Evolutionary conservation across 768 basidiomycete genomes (phyloP), one percentile per base, ranked within the genome.

Genomic region (Amanita thiersii): DNA sequence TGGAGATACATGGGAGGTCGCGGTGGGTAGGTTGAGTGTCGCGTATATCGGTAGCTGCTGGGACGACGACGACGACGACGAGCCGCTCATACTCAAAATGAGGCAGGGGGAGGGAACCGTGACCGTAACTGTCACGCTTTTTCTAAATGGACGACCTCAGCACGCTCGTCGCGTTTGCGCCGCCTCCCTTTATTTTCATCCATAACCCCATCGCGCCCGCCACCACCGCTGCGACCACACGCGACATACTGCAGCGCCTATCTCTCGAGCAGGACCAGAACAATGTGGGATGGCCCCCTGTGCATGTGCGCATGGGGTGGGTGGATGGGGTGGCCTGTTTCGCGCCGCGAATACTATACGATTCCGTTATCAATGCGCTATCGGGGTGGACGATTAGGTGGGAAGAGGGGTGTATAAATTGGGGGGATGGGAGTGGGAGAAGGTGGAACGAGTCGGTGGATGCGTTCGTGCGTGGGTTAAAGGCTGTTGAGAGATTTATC

Each of bases 181-280:
- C 79, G 5, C 80, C 81, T 1, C 70, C 78, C 0, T 87, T 85
- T 58, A 69, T 87, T 47, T 84, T 75, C 54, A 53, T 87, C 30
- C 73, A 78, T 39, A 81, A 86, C 56, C 58, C 75, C 0, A 61
- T 62, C 39, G 68, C 76, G 4, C 56, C 70, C 4, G 64, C 68
- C 28, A 57, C 71, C 19, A 74, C 77, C 0, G 50, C 67, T 18
- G 55, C 56, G 2, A 67, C 74, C n/a, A 46, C 80, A 25, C 54
- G 60, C 25, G 30, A 21, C 18, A n/a, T 28, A 3, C 34, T 43
- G n/a, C n/a, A n/a, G n/a, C n/a, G n/a, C n/a, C n/a, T n/a, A n/a
- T n/a, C n/a, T n/a, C n/a, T n/a, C n/a, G n/a, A n/a, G n/a, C n/a
- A n/a, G n/a, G n/a, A n/a, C n/a, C n/a, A n/a, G n/a, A n/a, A n/a